Conservation (phyloP, 352 stramenopile species). For the Nothophytophthora sp. region DNA sequence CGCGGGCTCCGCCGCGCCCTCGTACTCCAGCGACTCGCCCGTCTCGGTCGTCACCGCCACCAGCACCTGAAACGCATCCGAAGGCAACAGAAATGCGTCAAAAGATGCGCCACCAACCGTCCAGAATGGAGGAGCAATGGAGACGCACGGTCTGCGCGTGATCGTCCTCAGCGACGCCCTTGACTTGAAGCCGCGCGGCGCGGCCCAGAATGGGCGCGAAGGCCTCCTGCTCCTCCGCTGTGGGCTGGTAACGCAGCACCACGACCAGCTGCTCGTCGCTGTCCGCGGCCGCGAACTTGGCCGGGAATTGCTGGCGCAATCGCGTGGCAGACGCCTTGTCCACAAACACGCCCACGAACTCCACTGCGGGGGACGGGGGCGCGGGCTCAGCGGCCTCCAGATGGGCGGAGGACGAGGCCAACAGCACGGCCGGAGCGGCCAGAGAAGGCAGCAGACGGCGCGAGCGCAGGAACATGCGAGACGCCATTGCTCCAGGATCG, state of each 20-base stretch:
- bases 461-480: constrained; percentile 16
- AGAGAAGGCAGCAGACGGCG: constrained; percentile 29
- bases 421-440: constrained; percentile 21
- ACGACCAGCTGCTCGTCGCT: constrained; percentile 57
- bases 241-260: constrained; percentile 81
- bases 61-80: constrained; percentile 49
- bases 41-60: constrained; percentile 63
- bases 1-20: constrained; percentile 36
- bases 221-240: constrained; percentile 62
- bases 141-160: constrained; percentile 54
- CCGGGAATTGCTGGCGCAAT: constrained; percentile 55
- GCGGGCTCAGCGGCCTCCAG: constrained; percentile 22
- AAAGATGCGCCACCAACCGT: neutral
- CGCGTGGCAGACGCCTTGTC: constrained; percentile 48
- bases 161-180: constrained; percentile 65
- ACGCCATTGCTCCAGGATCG: neutral
- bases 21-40: constrained; percentile 65
- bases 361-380: constrained; percentile 24
- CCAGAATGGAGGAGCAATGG: neutral
- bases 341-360: constrained; percentile 83
- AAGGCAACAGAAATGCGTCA: neutral
- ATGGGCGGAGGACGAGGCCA: constrained; percentile 18
- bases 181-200: constrained; percentile 57
- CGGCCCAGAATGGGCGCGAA: constrained; percentile 73
- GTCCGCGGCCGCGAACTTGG: constrained; percentile 37